Conservation (phyloP, 1,284 basidiomycete genomes). For the Melampsora americana region DNA sequence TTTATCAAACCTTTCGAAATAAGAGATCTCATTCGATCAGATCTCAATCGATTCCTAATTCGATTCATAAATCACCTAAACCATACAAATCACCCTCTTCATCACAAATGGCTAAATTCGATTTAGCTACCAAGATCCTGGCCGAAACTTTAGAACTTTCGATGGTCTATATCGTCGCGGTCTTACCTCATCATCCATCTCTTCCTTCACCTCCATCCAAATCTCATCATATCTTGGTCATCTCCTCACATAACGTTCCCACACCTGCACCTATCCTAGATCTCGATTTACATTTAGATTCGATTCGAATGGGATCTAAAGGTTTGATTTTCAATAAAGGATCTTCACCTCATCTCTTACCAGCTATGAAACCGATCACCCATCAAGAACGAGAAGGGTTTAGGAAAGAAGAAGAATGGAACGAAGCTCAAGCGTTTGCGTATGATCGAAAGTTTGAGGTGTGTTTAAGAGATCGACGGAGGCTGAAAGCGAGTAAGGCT, state of each 20-base stretch:
- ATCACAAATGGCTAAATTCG: conserved; percentile 43
- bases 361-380: neutral
- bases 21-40: no score
- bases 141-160: conserved; percentile 48
- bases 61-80: neutral
- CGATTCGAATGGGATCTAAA: conserved; percentile 48
- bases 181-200: neutral
- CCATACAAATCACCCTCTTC: neutral
- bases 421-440: neutral
- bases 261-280: conserved; percentile 48
- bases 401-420: neutral
- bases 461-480: neutral
- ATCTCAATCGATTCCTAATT: no score
- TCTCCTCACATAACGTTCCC: conserved; percentile 48
- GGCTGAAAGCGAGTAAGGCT: neutral
- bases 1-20: no score
- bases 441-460: neutral
- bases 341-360: conserved; percentile 1
- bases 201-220: neutral
- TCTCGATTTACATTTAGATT: conserved; percentile 48
- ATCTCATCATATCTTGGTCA: neutral
- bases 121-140: conserved; percentile 47
- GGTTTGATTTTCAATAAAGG: conserved; percentile 49
- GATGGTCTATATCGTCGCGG: conserved; percentile 47
- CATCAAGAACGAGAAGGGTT: neutral